Evolutionary conservation across 2,329 filamentous ascomycete species (phyloP).

Genomic region (Trichoderma pleuroti): DNA sequence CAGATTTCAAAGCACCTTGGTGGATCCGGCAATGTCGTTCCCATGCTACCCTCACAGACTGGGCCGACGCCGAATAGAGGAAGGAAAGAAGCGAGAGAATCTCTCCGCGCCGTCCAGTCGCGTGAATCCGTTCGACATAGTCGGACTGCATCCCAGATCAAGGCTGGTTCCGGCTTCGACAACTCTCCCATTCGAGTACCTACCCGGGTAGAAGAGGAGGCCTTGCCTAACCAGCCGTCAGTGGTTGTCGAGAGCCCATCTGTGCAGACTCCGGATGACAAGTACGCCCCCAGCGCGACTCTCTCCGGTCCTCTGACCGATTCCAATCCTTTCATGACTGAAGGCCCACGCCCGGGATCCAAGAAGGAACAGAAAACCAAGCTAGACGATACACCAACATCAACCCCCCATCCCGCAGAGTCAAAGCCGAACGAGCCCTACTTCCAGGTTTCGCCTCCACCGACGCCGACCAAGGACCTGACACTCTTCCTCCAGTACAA

Average conservation of each 20-base stretch:
- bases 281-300: conserved; percentile 55
- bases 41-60: conserved; percentile 79
- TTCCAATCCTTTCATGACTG: conserved; percentile 32
- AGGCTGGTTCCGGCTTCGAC: conserved; percentile 46
- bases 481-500: conserved; percentile 96
- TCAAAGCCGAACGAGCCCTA: conserved; percentile 46
- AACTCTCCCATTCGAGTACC: conserved; percentile 59
- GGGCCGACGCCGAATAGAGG: conserved; percentile 82
- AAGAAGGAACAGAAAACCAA: conserved; percentile 25
- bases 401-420: conserved; percentile 35
- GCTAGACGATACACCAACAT: conserved; percentile 22
- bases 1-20: conserved; percentile 95
- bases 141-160: conserved; percentile 46
- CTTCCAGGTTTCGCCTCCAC: conserved; percentile 62
- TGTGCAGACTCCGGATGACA: conserved; percentile 64
- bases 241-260: conserved; percentile 29
- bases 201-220: conserved; percentile 62
- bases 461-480: conserved; percentile 71
- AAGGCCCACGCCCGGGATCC: conserved; percentile 19
- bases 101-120: conserved; percentile 64
- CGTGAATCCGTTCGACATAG: conserved; percentile 51
- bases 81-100: conserved; percentile 74
- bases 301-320: conserved; percentile 56
- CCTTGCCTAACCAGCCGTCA: conserved; percentile 23
- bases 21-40: conserved; percentile 73